A percentile compares a stretch with the other conserved stretches of the same genome.
phyloP scores from a whole-genome alignment of 208 protist genomes.

The Leishmania lainsoni region DNA sequence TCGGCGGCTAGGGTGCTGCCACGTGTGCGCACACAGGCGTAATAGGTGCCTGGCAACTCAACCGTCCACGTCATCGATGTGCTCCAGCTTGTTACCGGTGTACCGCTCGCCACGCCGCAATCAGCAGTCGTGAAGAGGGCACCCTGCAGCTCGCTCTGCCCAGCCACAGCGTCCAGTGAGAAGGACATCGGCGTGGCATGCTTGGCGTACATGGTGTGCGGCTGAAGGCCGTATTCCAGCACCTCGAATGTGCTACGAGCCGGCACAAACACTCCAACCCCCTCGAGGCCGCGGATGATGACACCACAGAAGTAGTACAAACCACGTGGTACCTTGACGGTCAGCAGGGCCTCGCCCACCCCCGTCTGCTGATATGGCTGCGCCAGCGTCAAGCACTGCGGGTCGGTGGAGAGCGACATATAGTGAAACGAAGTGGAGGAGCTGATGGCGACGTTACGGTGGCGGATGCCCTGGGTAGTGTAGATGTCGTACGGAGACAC shows the following conservation, averaged over 20 bases:
- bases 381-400: conserved; percentile 41
- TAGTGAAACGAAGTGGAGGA: conserved; percentile 27
- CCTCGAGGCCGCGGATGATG: conserved; percentile 18
- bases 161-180: conserved; percentile 41
- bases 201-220: conserved; percentile 57
- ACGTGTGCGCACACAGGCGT: conserved; percentile 53
- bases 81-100: conserved; percentile 31
- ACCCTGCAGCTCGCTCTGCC: conserved; percentile 24
- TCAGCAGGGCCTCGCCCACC: conserved; percentile 20
- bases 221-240: conserved; percentile 63
- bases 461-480: conserved; percentile 41
- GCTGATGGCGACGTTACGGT: conserved; percentile 35
- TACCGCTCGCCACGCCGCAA: conserved; percentile 22
- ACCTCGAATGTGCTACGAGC: conserved; percentile 38
- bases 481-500: conserved; percentile 34
- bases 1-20: conserved; percentile 7
- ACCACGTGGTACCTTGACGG: conserved; percentile 45
- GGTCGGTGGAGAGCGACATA: conserved; percentile 45
- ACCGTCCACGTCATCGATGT: conserved; percentile 40
- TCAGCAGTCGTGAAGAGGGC: conserved; percentile 32
- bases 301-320: conserved; percentile 66
- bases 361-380: conserved; percentile 34
- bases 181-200: conserved; percentile 51
- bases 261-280: conserved; percentile 51
- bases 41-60: conserved; percentile 49